phyloP scores from a whole-genome alignment of 495 filamentous ascomycete species.

The Amorphotheca resinae region DNA sequence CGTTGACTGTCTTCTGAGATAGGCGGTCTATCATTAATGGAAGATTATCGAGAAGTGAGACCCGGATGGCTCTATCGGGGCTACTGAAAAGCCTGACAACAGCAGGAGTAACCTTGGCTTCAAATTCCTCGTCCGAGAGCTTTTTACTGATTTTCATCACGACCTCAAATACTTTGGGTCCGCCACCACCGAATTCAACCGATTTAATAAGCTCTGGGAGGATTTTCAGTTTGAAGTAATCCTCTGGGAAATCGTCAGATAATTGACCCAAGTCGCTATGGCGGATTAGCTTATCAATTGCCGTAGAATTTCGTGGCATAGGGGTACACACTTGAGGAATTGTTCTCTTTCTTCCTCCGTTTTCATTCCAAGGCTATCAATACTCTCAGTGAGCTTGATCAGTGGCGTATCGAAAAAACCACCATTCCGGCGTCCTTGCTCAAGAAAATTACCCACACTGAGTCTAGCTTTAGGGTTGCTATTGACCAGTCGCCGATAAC shows the following conservation, averaged over 20 bases:
- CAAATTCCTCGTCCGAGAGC: slow-evolving; percentile 80
- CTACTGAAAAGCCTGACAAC: slow-evolving; percentile 80
- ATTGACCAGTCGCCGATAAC: slow-evolving; percentile 77
- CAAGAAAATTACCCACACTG: slow-evolving; percentile 74
- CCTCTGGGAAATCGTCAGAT: slow-evolving; percentile 88
- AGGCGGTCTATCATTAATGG: slow-evolving; percentile 86
- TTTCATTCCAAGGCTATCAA: slow-evolving; percentile 86
- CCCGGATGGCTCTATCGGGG: slow-evolving; percentile 83
- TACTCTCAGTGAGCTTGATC: slow-evolving; percentile 80
- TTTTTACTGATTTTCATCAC: slow-evolving; percentile 85
- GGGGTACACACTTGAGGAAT: slow-evolving; percentile 58
- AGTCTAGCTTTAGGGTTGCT: slow-evolving; percentile 80
- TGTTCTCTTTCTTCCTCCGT: slow-evolving; percentile 69
- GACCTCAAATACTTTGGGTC: slow-evolving; percentile 76
- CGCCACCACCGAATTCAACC: slow-evolving; percentile 93
- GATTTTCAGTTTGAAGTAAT: slow-evolving; percentile 95
- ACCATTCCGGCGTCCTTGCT: slow-evolving; percentile 71
- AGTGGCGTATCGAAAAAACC: slow-evolving; percentile 87
- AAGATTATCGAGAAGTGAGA: slow-evolving; percentile 82
- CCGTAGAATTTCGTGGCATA: slow-evolving; percentile 14
- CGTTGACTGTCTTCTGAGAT: slow-evolving; percentile 80
- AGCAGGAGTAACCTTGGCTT: slow-evolving; percentile 68
- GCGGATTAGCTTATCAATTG: not conserved
- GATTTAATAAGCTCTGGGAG: slow-evolving; percentile 93
- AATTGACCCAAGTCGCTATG: slow-evolving; percentile 70